A percentile compares a stretch with the other conserved stretches of the same genome.
Conservation (phyloP, 148 eudicot genomes). For the Heliosperma pusillum region DNA sequence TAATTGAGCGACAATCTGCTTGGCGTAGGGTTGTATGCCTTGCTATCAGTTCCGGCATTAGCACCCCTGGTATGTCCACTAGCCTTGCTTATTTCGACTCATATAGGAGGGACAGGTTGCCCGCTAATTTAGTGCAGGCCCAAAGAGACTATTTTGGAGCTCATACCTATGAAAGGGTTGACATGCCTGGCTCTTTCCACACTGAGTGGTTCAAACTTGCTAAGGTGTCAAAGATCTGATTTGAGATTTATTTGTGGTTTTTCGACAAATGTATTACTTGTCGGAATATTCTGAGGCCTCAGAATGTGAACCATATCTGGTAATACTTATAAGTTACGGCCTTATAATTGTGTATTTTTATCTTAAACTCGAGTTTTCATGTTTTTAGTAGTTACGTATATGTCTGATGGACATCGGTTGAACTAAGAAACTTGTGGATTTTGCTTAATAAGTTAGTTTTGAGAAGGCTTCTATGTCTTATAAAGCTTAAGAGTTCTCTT, state of each 20-base stretch:
- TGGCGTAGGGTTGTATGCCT: slow-evolving; percentile 83
- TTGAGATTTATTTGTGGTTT: slow-evolving; percentile 9
- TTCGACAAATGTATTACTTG: slow-evolving; percentile 3
- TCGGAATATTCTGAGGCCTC: slow-evolving; percentile 9
- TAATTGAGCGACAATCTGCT: slow-evolving; percentile 71
- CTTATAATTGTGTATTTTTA: slow-evolving; percentile 1
- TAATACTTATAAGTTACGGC: slow-evolving; percentile 8
- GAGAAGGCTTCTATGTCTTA: neutral
- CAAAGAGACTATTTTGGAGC: slow-evolving; percentile 94
- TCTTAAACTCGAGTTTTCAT: neutral
- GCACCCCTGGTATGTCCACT: slow-evolving; percentile 92
- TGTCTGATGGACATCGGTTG: neutral
- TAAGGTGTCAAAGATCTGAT: slow-evolving; percentile 50
- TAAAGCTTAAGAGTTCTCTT: neutral
- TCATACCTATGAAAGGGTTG: slow-evolving; percentile 88
- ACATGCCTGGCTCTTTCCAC: slow-evolving; percentile 71
- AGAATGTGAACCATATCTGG: neutral
- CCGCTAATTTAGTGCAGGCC: slow-evolving; percentile 92
- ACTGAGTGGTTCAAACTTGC: slow-evolving; percentile 95
- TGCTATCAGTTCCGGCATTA: slow-evolving; percentile 73
- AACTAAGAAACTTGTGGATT: neutral
- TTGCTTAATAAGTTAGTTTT: neutral
- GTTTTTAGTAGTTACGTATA: neutral
- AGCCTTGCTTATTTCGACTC: slow-evolving; percentile 96
- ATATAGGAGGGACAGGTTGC: slow-evolving; percentile 71